phyloP scores from a whole-genome alignment of 345 rosid genomes.

The Physaria fendleri region DNA sequence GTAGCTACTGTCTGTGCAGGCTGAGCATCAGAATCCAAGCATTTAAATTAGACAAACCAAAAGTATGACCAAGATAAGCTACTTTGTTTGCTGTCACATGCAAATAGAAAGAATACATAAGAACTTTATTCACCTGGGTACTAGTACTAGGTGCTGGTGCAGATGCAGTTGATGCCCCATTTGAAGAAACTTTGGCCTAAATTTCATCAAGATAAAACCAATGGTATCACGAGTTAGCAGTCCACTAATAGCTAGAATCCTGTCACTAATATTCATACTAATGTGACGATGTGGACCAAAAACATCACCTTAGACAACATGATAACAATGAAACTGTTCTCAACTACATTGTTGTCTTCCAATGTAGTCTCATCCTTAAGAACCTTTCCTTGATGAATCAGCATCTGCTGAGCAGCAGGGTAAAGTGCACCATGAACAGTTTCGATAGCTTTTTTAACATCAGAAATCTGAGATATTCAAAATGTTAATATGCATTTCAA shows the following conservation, averaged over 20 bases:
- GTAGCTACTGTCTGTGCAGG: slow-evolving; percentile 28
- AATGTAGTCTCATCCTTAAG: slow-evolving; percentile 65
- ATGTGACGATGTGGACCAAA: not conserved
- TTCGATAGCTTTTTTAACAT: slow-evolving; percentile 68
- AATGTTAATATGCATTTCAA: too few species aligned
- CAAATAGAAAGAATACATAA: slow-evolving; percentile 4
- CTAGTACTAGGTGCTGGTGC: too few species aligned
- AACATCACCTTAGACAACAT: slow-evolving; percentile 70
- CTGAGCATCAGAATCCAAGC: slow-evolving; percentile 15
- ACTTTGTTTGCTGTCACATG: not conserved
- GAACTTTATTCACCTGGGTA: too few species aligned
- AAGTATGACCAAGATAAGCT: not conserved
- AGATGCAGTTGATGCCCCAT: too few species aligned
- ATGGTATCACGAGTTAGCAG: too few species aligned
- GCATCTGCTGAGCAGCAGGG: slow-evolving; percentile 80
- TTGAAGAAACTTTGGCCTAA: too few species aligned
- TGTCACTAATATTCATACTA: not conserved
- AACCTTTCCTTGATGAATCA: slow-evolving; percentile 78
- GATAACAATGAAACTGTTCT: slow-evolving; percentile 79
- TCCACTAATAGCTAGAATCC: too few species aligned
- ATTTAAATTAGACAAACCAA: not conserved
- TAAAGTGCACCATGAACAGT: slow-evolving; percentile 55
- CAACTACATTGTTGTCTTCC: slow-evolving; percentile 60
- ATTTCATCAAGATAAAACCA: too few species aligned
- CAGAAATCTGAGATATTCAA: slow-evolving; percentile 43